Percentiles rank a stretch among this genome's conserved stretches.
Conservation (phyloP, 2,329 filamentous ascomycete species). For the Bipolaris gigantea region DNA sequence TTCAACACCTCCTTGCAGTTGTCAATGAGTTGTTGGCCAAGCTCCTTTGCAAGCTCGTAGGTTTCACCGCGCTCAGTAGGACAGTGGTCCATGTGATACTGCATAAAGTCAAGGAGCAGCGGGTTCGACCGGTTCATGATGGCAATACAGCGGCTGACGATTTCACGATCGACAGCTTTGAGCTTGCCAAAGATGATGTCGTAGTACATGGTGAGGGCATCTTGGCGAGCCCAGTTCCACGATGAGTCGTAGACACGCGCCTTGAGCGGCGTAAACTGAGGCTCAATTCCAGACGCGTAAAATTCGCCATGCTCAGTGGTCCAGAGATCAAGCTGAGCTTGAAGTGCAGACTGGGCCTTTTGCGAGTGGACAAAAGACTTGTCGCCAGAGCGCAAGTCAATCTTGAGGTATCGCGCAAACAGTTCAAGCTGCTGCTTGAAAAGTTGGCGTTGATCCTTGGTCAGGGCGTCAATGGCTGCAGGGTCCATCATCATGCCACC, state of each 20-base stretch:
- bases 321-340: conserved; percentile 94
- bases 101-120: conserved; percentile 96
- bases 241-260: conserved; percentile 96
- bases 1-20: conserved; percentile 94
- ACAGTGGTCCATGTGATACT: conserved; percentile 99
- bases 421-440: conserved; percentile 99
- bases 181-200: conserved; percentile 97
- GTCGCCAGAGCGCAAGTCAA: conserved; percentile 94
- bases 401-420: conserved; percentile 92
- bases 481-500: conserved; percentile 99
- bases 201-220: conserved; percentile 97
- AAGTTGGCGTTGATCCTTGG: conserved; percentile 90
- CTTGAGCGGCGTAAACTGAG: conserved; percentile 89
- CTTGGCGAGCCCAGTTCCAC: conserved; percentile 99
- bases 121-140: conserved; percentile 99
- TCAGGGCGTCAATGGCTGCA: conserved; percentile 91
- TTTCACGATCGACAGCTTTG: conserved; percentile 91
- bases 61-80: conserved; percentile 96
- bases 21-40: conserved; percentile 90
- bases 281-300: conserved; percentile 92
- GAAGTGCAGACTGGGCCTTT: conserved; percentile 82
- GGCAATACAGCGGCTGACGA: conserved; percentile 96
- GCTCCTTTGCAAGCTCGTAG: conserved; percentile 94
- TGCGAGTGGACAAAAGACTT: conserved; percentile 86
- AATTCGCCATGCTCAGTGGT: conserved; percentile 93